A percentile compares a stretch with the other conserved stretches of the same genome.
Evolutionary conservation across 768 basidiomycete genomes (phyloP).

Genomic region (Cyclocybe aegerita): DNA sequence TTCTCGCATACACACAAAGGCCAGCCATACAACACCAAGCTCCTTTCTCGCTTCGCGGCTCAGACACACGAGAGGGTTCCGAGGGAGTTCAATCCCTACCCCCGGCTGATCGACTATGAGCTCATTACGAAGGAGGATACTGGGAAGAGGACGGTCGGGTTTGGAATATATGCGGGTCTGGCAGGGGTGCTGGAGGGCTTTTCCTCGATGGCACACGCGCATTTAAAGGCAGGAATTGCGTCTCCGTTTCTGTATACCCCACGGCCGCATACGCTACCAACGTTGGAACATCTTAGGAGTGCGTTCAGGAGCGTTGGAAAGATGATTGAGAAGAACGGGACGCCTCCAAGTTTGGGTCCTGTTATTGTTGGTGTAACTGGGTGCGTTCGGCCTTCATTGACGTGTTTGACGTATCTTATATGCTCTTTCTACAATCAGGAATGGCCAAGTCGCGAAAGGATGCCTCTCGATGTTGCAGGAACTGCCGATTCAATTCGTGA

Average conservation of each 20-base stretch:
- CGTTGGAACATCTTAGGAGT: conserved; percentile 49
- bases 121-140: conserved; percentile 53
- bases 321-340: conserved; percentile 54
- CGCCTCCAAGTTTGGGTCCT: conserved; percentile 67
- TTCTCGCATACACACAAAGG: conserved; percentile 93
- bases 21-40: conserved; percentile 80
- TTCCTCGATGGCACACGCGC: conserved; percentile 72
- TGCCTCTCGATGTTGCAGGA: conserved; percentile 70
- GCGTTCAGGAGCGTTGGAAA: conserved; percentile 58
- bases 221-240: conserved; percentile 76
- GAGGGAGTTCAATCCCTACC: conserved; percentile 18
- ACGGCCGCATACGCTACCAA: conserved; percentile 73
- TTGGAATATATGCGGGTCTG: conserved; percentile 92
- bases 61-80: conserved; percentile 4
- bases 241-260: conserved; percentile 87
- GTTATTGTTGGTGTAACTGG: conserved; percentile 83
- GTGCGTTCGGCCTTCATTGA: conserved; percentile 35
- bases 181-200: conserved; percentile 85
- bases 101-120: conserved; percentile 83
- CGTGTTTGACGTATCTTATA: background rate
- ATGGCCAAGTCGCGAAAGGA: conserved; percentile 82
- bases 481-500: conserved; percentile 62
- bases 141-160: conserved; percentile 81
- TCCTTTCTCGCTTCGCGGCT: conserved; percentile 65
- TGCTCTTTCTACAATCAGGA: conserved; percentile 36